A percentile compares a stretch with the other conserved stretches of the same genome.
Conservation (phyloP, 2,329 filamentous ascomycete species). For the Paecilomyces niveus region DNA sequence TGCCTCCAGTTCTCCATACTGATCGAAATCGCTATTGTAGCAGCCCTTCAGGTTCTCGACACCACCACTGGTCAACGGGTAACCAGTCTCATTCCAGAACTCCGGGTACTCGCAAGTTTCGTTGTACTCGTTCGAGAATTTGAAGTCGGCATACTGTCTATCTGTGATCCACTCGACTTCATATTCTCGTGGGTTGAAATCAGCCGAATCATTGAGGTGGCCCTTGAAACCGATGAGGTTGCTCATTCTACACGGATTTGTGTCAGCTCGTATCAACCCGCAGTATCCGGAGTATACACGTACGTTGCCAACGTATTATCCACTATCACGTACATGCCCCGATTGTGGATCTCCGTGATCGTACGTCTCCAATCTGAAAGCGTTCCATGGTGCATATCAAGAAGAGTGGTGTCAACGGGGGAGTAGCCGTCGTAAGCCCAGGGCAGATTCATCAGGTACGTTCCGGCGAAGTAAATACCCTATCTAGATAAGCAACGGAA, state of each 20-base stretch:
- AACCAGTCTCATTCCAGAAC: conserved; percentile 49
- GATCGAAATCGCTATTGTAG: conserved; percentile 52
- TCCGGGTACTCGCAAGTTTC: conserved; percentile 46
- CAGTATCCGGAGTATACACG: conserved; percentile 20
- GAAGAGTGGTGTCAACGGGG: conserved; percentile 49
- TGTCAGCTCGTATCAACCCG: not conserved
- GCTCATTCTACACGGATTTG: not conserved
- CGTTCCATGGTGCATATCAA: conserved; percentile 51
- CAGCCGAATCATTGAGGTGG: not conserved
- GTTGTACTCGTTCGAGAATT: conserved; percentile 41
- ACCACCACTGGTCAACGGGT: conserved; percentile 35
- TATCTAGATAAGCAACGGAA: conserved; percentile 14
- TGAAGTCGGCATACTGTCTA: conserved; percentile 48
- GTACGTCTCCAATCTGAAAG: conserved; percentile 47
- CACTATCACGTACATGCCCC: conserved; percentile 53
- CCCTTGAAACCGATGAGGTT: not conserved
- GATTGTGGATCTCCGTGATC: conserved; percentile 46
- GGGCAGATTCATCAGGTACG: conserved; percentile 50
- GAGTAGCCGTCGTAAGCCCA: conserved; percentile 51
- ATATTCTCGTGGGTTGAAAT: not conserved
- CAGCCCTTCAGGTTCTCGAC: conserved; percentile 42
- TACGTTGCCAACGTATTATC: conserved; percentile 54
- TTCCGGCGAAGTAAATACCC: conserved; percentile 51
- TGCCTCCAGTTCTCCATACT: conserved; percentile 51
- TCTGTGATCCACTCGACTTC: conserved; percentile 10